Conservation (phyloP, 2,329 filamentous ascomycete genomes). For the Sarocladiaceae sp. region DNA sequence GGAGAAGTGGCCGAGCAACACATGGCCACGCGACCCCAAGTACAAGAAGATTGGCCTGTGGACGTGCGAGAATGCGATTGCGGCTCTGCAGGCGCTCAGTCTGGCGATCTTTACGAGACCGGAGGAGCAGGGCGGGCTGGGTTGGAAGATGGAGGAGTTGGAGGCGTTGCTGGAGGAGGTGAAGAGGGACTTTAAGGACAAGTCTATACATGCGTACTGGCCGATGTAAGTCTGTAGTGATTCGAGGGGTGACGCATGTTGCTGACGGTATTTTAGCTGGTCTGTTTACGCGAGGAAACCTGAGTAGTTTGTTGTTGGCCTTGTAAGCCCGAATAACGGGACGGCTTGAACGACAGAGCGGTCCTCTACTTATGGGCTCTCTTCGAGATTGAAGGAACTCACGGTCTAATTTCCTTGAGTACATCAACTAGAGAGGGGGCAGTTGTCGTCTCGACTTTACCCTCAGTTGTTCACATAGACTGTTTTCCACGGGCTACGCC, state of each 20-base stretch:
- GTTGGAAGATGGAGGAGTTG: slow-evolving; percentile 27
- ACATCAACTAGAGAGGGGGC: too few species aligned
- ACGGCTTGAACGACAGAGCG: too few species aligned
- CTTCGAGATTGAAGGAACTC: too few species aligned
- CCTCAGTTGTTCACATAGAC: too few species aligned
- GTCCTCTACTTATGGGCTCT: too few species aligned
- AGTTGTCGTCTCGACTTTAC: too few species aligned
- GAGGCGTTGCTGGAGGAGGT: slow-evolving; percentile 26
- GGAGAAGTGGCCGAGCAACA: slow-evolving; percentile 38
- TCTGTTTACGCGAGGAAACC: slow-evolving; percentile 1
- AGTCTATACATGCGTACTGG: slow-evolving; percentile 30
- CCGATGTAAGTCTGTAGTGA: slow-evolving; percentile 24
- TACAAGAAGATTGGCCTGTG: slow-evolving; percentile 44
- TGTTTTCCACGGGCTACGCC: too few species aligned
- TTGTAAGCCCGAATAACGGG: too few species aligned
- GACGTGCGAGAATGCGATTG: slow-evolving; percentile 26
- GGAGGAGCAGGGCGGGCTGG: slow-evolving; percentile 15
- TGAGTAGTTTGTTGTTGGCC: too few species aligned
- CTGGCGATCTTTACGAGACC: slow-evolving; percentile 30
- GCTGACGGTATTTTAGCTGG: neutral
- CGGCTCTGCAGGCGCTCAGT: slow-evolving; percentile 28
- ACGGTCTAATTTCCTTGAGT: too few species aligned
- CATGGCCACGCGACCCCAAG: slow-evolving; percentile 44
- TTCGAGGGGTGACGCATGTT: neutral
- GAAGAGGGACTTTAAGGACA: slow-evolving; percentile 27